phyloP scores from a whole-genome alignment of 2,329 filamentous ascomycete genomes.

The Xylaria hypoxylon region DNA sequence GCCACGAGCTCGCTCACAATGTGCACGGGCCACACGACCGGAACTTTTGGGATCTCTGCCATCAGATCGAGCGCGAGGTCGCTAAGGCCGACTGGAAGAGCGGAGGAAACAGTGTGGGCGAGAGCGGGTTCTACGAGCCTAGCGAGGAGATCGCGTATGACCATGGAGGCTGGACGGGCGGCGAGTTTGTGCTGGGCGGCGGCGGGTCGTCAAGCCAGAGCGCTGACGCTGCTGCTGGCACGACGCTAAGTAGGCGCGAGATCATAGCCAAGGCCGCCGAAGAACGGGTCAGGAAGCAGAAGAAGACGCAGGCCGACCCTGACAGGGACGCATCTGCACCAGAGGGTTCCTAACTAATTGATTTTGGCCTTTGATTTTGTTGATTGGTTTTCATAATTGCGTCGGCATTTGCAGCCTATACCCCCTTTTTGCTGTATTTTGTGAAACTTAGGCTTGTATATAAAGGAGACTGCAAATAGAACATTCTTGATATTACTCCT shows the following conservation, averaged over 20 bases:
- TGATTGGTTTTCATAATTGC: slow-evolving; percentile 13
- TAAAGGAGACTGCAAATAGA: not conserved
- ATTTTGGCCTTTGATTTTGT: not conserved
- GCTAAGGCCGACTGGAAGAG: slow-evolving; percentile 81
- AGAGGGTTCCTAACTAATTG: slow-evolving; percentile 20
- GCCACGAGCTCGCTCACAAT: slow-evolving; percentile 95
- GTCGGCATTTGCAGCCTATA: slow-evolving; percentile 25
- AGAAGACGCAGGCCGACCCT: slow-evolving; percentile 41
- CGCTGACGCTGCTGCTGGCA: slow-evolving; percentile 2
- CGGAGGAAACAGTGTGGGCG: slow-evolving; percentile 74
- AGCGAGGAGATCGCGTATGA: slow-evolving; percentile 70
- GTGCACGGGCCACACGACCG: slow-evolving; percentile 86
- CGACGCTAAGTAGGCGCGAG: slow-evolving; percentile 74
- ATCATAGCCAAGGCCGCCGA: slow-evolving; percentile 80
- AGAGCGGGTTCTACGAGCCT: slow-evolving; percentile 70
- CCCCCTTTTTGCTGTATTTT: slow-evolving; percentile 18
- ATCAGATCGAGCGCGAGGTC: slow-evolving; percentile 88
- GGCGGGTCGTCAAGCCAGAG: slow-evolving; percentile 45
- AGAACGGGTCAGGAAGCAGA: slow-evolving; percentile 67
- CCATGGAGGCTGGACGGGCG: slow-evolving; percentile 81
- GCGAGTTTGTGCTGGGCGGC: slow-evolving; percentile 79
- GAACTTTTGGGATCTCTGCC: slow-evolving; percentile 90
- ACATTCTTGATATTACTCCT: not conserved
- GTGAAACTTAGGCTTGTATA: slow-evolving; percentile 5
- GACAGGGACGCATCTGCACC: slow-evolving; percentile 34